phyloP scores from a whole-genome alignment of 129 eudicot species.

The Ambrosia trifida region DNA sequence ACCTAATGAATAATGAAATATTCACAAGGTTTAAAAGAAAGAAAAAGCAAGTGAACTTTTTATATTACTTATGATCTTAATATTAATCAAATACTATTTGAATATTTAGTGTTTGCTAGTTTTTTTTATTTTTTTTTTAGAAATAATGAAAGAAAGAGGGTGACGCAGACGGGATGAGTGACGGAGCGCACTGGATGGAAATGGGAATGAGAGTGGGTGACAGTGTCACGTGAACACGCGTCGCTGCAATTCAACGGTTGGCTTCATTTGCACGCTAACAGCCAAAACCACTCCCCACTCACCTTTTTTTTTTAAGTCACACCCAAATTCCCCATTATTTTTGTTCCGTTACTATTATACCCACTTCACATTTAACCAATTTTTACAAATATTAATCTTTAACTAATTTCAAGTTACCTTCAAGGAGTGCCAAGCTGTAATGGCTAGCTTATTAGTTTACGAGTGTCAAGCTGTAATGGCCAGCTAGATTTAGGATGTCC shows the following conservation, averaged over 20 bases:
- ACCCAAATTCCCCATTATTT: not conserved
- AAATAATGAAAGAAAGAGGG: not conserved
- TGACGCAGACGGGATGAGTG: not conserved
- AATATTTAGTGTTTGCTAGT: too few relatives aligned
- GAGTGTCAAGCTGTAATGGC: too few relatives aligned
- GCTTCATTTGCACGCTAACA: conserved; percentile 30
- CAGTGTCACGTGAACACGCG: conserved; percentile 27
- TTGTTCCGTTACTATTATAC: not conserved
- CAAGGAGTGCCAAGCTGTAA: too few relatives aligned
- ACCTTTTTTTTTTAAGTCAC: not conserved
- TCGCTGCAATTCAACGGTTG: conserved; percentile 22
- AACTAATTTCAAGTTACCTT: too few relatives aligned
- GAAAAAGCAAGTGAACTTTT: too few relatives aligned
- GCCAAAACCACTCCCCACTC: conserved; percentile 19
- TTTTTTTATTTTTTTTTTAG: not conserved
- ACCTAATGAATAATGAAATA: too few relatives aligned
- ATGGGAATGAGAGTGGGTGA: conserved; percentile 26
- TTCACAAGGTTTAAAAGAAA: too few relatives aligned
- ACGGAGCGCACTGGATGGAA: conserved; percentile 24
- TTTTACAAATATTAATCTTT: too few relatives aligned
- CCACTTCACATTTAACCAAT: conserved; percentile 15
- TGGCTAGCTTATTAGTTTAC: too few relatives aligned
- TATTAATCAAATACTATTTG: too few relatives aligned
- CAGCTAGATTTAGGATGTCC: too few relatives aligned
- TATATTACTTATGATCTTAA: too few relatives aligned